phyloP scores from a whole-genome alignment of 352 stramenopile species.

The Phytopythium delawarense region DNA sequence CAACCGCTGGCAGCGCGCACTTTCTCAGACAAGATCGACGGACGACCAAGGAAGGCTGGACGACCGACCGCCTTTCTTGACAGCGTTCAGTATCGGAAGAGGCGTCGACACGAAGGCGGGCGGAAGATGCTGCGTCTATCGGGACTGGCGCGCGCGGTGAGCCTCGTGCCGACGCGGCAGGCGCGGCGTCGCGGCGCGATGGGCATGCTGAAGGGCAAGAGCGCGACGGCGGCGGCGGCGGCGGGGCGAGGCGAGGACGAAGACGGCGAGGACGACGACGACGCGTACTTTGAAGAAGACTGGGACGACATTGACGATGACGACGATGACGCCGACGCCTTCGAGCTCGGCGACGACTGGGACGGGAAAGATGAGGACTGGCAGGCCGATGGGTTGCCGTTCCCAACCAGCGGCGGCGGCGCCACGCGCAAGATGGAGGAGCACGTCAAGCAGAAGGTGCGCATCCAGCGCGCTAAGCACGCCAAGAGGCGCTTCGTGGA shows the following conservation, averaged over 20 bases:
- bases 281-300: conserved; percentile 38
- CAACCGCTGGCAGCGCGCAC: conserved; percentile 2
- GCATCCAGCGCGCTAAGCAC: conserved; percentile 76
- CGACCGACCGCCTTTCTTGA: neutral
- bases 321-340: conserved; percentile 33
- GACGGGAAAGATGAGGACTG: conserved; percentile 14
- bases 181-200: conserved; percentile 12
- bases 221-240: conserved; percentile 9
- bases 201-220: conserved; percentile 13
- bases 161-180: conserved; percentile 34
- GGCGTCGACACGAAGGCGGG: neutral
- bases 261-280: conserved; percentile 30
- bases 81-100: too few species aligned
- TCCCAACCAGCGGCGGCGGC: conserved; percentile 13
- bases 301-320: conserved; percentile 38
- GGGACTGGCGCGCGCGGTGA: conserved; percentile 44
- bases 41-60: neutral
- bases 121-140: conserved; percentile 56
- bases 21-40: conserved; percentile 1
- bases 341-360: conserved; percentile 22
- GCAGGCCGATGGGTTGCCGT: neutral
- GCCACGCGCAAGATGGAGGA: conserved; percentile 57
- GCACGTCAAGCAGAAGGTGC: conserved; percentile 86
- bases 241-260: conserved; percentile 20
- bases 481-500: conserved; percentile 90